Evolutionary conservation across 192 early-diverging fungal species (phyloP).

Genomic region (Obelidium mucronatum): DNA sequence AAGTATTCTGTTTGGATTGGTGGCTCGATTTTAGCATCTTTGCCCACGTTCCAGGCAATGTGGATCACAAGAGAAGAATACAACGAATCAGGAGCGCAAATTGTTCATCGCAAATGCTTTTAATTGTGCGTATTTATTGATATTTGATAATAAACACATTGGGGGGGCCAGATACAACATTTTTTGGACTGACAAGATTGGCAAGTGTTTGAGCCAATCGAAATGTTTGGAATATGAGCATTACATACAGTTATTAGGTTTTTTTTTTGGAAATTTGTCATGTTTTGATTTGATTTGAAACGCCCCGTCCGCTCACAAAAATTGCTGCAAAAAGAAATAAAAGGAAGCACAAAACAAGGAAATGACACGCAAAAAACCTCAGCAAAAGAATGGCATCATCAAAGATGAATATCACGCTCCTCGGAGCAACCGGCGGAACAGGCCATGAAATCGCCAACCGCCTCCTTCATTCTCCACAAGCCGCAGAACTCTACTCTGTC

Average conservation of each 20-base stretch:
- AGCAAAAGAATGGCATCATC: background rate
- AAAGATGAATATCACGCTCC: background rate
- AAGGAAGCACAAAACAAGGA: background rate
- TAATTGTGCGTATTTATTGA: too few species aligned
- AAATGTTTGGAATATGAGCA: too few species aligned
- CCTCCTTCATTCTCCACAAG: background rate
- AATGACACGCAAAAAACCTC: background rate
- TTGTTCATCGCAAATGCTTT: slow-evolving; percentile 68
- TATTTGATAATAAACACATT: too few species aligned
- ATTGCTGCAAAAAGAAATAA: background rate
- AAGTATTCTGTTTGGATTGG: slow-evolving; percentile 76
- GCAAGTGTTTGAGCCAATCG: too few species aligned
- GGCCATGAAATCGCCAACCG: background rate
- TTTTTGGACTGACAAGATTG: too few species aligned
- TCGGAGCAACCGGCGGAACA: background rate
- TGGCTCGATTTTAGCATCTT: slow-evolving; percentile 67
- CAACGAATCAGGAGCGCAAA: slow-evolving; percentile 64
- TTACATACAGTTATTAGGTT: too few species aligned
- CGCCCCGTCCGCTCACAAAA: background rate
- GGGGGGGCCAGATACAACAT: too few species aligned
- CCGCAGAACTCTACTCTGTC: background rate
- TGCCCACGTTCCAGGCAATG: slow-evolving; percentile 71
- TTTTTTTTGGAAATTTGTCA: background rate
- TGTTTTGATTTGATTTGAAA: background rate
- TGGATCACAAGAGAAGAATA: slow-evolving; percentile 73